Base-by-base conservation (phyloP, 768 basidiomycete genomes). In the Amanita pseudoporphyria region DNA sequence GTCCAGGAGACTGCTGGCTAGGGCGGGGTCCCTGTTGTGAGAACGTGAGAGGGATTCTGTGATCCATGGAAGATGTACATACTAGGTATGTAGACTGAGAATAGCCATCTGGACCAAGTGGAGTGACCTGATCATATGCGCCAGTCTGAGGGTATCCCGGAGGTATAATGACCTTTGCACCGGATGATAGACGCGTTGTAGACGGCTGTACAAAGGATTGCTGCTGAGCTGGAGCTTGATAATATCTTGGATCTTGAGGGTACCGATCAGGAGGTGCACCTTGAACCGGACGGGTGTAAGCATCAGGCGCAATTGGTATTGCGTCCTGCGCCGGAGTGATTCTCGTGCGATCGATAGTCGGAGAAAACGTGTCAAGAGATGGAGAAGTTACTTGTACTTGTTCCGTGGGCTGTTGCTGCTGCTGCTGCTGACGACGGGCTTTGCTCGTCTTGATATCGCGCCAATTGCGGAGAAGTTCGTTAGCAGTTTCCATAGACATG, bases 401-500 rank as follows among this genome's bases (percentile, higher is more conserved):
- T 50, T 50, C 49, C 16, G 26, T 40, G 47, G 67, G 57, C 50
- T 62, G 46, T 61, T 45, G 42, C 18, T 42, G 42, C 6, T 43
- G 42, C 9, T 45, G 45, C 22, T 64, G 61, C 40, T 64, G 63
- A 40, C 62, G 59, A 41, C 68, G 62, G 52, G 65, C 40, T 50
- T 74, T 69, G 43, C 67, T 66, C 32, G 66, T 54, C 45, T 97
- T 94, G 70, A 96, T 96, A 60, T 90, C 87, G 47, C 87, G 83
- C 78, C 89, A 84, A 64, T 93, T 86, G 45, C 84, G 81, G 45
- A 99, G 77, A 16, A 99, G 75, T 59, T 85, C 82, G 64, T 97
- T 97, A 42, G 96, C 95, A 32, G 90, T 95, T 67, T 97, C 95
- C 95, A 98, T 98, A 32, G 93, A 92, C 94, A 99, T 97, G 37